These are phyloP conservation scores for Tympanopsis confertula DNA, from an alignment of 2,329 filamentous ascomycete genomes.

Conservation along the genomic window DNA sequence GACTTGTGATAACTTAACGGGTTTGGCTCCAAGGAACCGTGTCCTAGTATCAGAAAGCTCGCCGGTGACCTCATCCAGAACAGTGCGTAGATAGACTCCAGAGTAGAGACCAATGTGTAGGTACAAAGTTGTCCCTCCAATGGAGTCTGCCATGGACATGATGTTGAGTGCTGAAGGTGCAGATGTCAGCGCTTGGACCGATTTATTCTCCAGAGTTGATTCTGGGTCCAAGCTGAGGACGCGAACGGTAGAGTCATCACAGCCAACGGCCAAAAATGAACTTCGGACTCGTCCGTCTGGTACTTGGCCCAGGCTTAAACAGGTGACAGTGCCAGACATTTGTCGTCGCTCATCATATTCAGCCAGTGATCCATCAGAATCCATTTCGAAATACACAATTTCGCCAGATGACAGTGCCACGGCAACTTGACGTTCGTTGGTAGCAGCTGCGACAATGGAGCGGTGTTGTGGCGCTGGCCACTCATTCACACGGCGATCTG, in stretches of 20 bases:
- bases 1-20: constrained; percentile 84
- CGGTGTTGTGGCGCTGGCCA: constrained; percentile 90
- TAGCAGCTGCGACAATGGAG: constrained; percentile 86
- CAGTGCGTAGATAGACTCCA: constrained; percentile 88
- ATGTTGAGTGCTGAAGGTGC: constrained; percentile 81
- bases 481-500: constrained; percentile 64
- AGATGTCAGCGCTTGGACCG: constrained; percentile 83
- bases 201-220: constrained; percentile 82
- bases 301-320: constrained; percentile 83
- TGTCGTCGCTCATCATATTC: constrained; percentile 93
- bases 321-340: constrained; percentile 91
- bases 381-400: constrained; percentile 97
- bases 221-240: constrained; percentile 85
- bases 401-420: constrained; percentile 91
- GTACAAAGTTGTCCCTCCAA: constrained; percentile 78
- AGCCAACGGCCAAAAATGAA: constrained; percentile 89
- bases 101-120: constrained; percentile 93
- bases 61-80: constrained; percentile 88
- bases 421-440: constrained; percentile 85
- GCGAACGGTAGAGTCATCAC: constrained; percentile 90
- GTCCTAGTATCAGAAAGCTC: constrained; percentile 90
- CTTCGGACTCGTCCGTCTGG: constrained; percentile 81
- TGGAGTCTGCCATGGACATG: constrained; percentile 87
- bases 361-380: constrained; percentile 75
- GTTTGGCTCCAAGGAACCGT: constrained; percentile 83